A percentile compares a stretch with the other conserved stretches of the same genome.
phyloP scores from a whole-genome alignment of 2,329 filamentous ascomycete species.

The Sporothrix pallida region DNA sequence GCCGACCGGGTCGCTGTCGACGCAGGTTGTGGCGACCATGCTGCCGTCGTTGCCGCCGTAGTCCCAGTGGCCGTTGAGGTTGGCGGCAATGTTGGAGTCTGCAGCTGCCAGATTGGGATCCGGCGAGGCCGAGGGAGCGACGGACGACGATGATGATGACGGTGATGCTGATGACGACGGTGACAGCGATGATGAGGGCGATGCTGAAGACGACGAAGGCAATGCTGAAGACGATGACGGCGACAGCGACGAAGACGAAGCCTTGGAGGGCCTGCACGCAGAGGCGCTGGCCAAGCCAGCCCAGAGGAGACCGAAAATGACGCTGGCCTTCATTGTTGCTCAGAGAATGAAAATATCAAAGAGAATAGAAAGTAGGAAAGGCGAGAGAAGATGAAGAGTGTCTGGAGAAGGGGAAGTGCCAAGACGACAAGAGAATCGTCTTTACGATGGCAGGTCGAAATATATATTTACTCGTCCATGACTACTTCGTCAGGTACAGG shows the following conservation, averaged over 20 bases:
- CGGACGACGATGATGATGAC: not conserved
- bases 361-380: not conserved
- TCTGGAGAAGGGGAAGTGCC: too few relatives aligned
- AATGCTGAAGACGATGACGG: too few relatives aligned
- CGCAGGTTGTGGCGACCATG: slow-evolving; percentile 3
- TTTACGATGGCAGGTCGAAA: too few relatives aligned
- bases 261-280: slow-evolving; percentile 1
- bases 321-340: slow-evolving; percentile 6
- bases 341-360: not conserved
- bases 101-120: not conserved
- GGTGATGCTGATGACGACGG: not conserved
- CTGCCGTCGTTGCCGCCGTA: slow-evolving; percentile 5
- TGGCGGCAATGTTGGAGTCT: not conserved
- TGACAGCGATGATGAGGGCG: not conserved
- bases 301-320: not conserved
- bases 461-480: too few relatives aligned
- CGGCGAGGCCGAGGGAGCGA: not conserved
- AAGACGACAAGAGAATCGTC: too few relatives aligned
- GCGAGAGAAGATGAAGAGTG: too few relatives aligned
- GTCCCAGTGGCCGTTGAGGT: slow-evolving; percentile 1
- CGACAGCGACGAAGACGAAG: not conserved
- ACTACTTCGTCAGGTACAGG: too few relatives aligned
- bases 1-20: not conserved
- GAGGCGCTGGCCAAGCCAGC: slow-evolving; percentile 4
- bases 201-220: not conserved